Base-by-base conservation (phyloP, 1,284 basidiomycete species). In the Sutorius eximius region DNA sequence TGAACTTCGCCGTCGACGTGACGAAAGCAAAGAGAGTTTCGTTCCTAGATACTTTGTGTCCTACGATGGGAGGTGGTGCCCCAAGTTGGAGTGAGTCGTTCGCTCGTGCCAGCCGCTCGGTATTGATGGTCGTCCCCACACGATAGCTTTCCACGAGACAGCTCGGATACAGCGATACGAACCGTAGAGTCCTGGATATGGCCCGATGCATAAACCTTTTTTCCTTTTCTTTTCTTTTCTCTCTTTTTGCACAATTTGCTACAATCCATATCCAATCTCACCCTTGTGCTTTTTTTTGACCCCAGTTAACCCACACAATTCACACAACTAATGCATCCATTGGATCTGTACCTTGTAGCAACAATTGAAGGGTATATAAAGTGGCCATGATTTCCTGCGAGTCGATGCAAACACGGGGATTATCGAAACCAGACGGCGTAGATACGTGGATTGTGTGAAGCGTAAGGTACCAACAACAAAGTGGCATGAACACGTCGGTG, bases 11-110 rank as follows among this genome's bases (percentile, higher is more conserved):
- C 82, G 81, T 62, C 75, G 77, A 68, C 80, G 92, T 55, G 95
- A 97, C 56, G 91, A 91, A 67, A 82, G 74, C 10, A 87, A 88
- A 3, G 78, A 85, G 57, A 77, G 77, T 58, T 73, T 82, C 65
- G 74, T 81, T 22, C 84, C 93, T 33, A 79, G 88, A 56, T 99
- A 91, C 78, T 99, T 99, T 73, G 81, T 86, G 66, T 75, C 82
- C 61, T 82, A 81, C 48, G 84, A 91, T 57, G 87, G 86, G 15
- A 82, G 85, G 64, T 97, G 91, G 88, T 77, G 82, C 62, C 92
- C 93, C 2, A 91, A 87, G 71, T 75, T 96, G 59, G 75, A 71
- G 93, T 93, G 69, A 60, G 78, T 70, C 27, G 7, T 40, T 10
- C 13, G 4, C n/a, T 37, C 18, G 36, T 9, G 36, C 16, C n/a